Base-by-base conservation (phyloP, 2,329 filamentous ascomycete species). In the Neofusicoccum kwambonambiense region DNA sequence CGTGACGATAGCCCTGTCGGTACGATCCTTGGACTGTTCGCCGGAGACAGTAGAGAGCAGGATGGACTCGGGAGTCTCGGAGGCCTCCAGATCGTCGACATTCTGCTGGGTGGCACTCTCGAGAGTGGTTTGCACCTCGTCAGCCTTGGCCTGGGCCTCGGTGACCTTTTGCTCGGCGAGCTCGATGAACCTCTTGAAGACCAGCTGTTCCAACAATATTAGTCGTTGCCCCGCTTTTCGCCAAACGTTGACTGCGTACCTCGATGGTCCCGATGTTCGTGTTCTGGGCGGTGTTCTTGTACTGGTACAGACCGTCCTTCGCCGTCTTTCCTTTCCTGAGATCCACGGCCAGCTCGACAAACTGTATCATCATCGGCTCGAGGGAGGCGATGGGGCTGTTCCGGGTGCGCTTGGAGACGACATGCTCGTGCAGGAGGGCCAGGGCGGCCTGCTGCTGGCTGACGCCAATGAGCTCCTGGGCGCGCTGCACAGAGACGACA, bases 201-300 rank as follows among this genome's bases (percentile, higher is more conserved):
- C 95, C 72, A 96, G 84, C 77, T 78, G 60, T 64, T 56, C 34
- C 35, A 17, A 41, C 47, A 27, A 19, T 44, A 37, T 65, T 37
- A 65, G 63, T 41, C 45, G 3, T 17, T 34, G 45, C 17, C 31
- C 57, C 69, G 22, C 39, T 50, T 35, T 27, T 50, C 22, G 15
- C 9, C 11, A 42, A 8, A 60, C 57, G 19, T 50, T 58, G 41
- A 8, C n/a, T n/a, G 61, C 78, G 67, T 82, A 92, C 90, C 88
- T 98, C 95, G 78, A 99, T 99, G 67, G 95, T 99, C 73, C 88
- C 93, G 71, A 99, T 93, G 77, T 98, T 98, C 72, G 94, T 97
- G 83, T 99, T 99, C 80, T 99, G 95, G 64, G 93, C 94, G 71
- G 97, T 98, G 80, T 99, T 99, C 86, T 99, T 99, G 87, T 99